Percentiles rank a stretch among this genome's conserved stretches.
Conservation (phyloP, 2,329 filamentous ascomycete species). For the Colletotrichum tropicale region DNA sequence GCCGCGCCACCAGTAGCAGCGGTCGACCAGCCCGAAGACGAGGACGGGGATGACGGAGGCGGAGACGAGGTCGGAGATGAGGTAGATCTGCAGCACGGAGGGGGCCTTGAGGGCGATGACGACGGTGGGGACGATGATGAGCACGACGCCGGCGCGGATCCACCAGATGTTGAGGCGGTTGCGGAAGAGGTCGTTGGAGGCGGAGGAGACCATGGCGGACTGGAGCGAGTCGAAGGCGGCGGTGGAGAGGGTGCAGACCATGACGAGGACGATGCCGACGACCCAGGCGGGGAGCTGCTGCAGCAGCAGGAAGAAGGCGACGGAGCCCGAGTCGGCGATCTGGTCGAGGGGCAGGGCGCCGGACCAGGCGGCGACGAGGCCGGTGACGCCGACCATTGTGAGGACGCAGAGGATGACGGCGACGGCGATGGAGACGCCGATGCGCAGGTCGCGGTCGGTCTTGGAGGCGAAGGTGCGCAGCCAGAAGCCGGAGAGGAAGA, state of each 20-base stretch:
- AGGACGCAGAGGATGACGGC: conserved; percentile 71
- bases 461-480: conserved; percentile 81
- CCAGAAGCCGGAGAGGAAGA: conserved; percentile 87
- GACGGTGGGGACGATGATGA: conserved; percentile 76
- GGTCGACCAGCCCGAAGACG: conserved; percentile 71
- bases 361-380: conserved; percentile 79
- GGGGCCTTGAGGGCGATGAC: conserved; percentile 77
- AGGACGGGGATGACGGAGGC: conserved; percentile 78
- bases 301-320: conserved; percentile 79
- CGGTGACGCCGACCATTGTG: conserved; percentile 73
- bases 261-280: conserved; percentile 80
- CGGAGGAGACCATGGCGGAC: conserved; percentile 83
- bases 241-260: conserved; percentile 78
- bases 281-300: conserved; percentile 78
- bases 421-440: conserved; percentile 74
- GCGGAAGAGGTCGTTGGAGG: conserved; percentile 83
- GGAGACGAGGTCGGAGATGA: conserved; percentile 81
- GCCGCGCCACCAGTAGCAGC: conserved; percentile 75
- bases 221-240: conserved; percentile 83
- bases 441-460: conserved; percentile 78
- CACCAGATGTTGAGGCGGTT: conserved; percentile 79
- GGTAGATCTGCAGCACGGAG: conserved; percentile 79
- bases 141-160: conserved; percentile 71
- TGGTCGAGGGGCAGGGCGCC: conserved; percentile 71
- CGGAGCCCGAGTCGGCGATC: conserved; percentile 62